Base-by-base conservation (phyloP, 176 grass and related monocot genomes). In the Oryza brachyantha region DNA sequence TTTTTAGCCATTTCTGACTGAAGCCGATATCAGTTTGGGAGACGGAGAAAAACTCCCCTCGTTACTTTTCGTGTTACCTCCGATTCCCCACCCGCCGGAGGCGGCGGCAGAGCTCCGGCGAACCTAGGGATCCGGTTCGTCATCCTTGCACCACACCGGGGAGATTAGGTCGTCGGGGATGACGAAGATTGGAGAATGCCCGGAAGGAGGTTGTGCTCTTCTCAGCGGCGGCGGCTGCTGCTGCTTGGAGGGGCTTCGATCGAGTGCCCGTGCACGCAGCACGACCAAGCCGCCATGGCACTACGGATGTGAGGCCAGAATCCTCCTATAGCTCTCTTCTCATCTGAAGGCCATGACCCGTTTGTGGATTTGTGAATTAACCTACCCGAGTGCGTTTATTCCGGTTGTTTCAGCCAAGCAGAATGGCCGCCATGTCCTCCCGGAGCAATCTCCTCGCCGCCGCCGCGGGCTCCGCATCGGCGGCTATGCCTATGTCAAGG, bases 401-500 rank as follows among this genome's bases (percentile, higher is more conserved):
- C 39, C 39, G 39, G 39, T 41, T 41, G 10, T 41, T 41, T 41
- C 10, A 41, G 39, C 40, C 40, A 13, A 42, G 40, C 40, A 43
- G 41, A 42, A 43, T 14, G 41, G 41, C 41, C 58, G 36, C 19
- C 73, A 87, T 87, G 76, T 3, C 70, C 3, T 70, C 70, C 32
- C 81, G 16, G 26, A 29, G 76, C 48, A 58, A 41, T 16, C 57
- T 86, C 75, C 7, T 93, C 79, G 76, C 79, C 22, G 83, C 75
- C 79, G 76, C 79, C 22, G 83, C 75, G 3, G 41, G 81, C 82
- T 98, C 32, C 72, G 57, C 27, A 75, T 99, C 45, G 92, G 96
- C 12, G 62, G 32, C 74, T 98, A 91, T 83, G 85, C 80, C 9
- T 84, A 88, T 40, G 77, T 95, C 24, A 63, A 87, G 90, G 91